Evolutionary conservation across 2,329 filamentous ascomycete species (phyloP), one percentile per base, ranked within the genome.

Genomic region (Alternaria arbusti): DNA sequence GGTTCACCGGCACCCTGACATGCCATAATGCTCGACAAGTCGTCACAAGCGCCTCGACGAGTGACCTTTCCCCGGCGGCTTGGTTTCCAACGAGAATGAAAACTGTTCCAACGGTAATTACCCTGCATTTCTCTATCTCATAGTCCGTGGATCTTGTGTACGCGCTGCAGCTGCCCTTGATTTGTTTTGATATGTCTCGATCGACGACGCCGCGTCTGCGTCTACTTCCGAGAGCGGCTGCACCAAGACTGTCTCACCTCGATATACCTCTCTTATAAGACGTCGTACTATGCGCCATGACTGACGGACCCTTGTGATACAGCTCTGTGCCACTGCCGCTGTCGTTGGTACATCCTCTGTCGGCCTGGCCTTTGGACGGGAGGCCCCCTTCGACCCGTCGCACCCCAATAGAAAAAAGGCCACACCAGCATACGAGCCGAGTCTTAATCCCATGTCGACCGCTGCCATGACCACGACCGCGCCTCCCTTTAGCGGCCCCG

Each of bases 261-360:
- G 63, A 65, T 58, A 68, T 69, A 63, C 64, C 66, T 69, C 69
- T 46, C 57, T 54, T 63, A 47, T 51, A 57, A 32, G 30, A 52
- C 61, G 73, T 76, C 63, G 65, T 66, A 75, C 72, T 65, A 66
- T 63, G 60, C 65, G 69, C 71, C 66, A 72, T 78, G 69, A 77
- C 78, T 80, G 76, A 80, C 77, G 70, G 71, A 74, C 69, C 69
- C 50, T 71, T 67, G 73, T 76, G 67, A 74, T 70, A 77, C 77
- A 89, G 87, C 84, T 90, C 72, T 88, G 86, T 86, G 88, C 88
- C 74, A 82, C 87, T 77, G 87, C 87, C 82, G 88, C 87, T 72
- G 76, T 79, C 74, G 82, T 89, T 80, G 87, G 86, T 77, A 84
- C 88, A 69, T 88, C 87, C 69, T 84, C 86, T 60, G 82, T 87